Evolutionary conservation across 805 yeast genomes (phyloP).

Genomic region (Yarrowia keelungensis): DNA sequence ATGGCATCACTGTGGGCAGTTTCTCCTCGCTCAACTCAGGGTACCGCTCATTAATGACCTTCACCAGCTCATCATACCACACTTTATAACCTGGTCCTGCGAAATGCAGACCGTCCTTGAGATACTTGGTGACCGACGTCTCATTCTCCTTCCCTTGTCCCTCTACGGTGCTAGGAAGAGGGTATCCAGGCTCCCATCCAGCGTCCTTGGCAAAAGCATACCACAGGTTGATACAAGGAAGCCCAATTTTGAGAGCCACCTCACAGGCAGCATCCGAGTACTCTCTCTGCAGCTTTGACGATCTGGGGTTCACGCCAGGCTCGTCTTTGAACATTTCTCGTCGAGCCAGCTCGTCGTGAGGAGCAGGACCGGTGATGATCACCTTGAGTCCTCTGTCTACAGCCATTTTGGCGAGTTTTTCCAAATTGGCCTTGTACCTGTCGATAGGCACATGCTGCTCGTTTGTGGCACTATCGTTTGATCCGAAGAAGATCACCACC

Average conservation of each 20-base stretch:
- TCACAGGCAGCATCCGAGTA: constrained; percentile 61
- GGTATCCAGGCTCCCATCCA: constrained; percentile 53
- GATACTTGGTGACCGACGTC: constrained; percentile 44
- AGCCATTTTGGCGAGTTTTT: constrained; percentile 54
- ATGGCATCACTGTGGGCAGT: constrained; percentile 45
- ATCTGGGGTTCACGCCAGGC: constrained; percentile 55
- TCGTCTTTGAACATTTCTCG: constrained; percentile 42
- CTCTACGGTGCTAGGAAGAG: constrained; percentile 43
- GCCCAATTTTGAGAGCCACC: constrained; percentile 56
- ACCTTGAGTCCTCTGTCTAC: constrained; percentile 56
- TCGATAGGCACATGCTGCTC: constrained; percentile 62
- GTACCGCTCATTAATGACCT: constrained; percentile 53
- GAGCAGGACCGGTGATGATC: constrained; percentile 68
- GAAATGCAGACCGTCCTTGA: constrained; percentile 68
- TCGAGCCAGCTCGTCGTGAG: constrained; percentile 51
- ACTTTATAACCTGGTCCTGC: constrained; percentile 61
- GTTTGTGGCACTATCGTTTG: constrained; percentile 70
- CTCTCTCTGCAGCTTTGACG: constrained; percentile 54
- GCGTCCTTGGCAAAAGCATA: constrained; percentile 53
- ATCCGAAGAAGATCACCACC: constrained; percentile 69
- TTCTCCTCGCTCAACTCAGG: constrained; percentile 54
- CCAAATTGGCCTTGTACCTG: constrained; percentile 59
- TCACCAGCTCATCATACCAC: constrained; percentile 55
- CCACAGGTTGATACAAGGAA: constrained; percentile 68
- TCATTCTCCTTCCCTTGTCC: constrained; percentile 35